These are phyloP conservation scores for Telfairia occidentalis DNA, from an alignment of 331 rosid species.

Conservation along the genomic window DNA sequence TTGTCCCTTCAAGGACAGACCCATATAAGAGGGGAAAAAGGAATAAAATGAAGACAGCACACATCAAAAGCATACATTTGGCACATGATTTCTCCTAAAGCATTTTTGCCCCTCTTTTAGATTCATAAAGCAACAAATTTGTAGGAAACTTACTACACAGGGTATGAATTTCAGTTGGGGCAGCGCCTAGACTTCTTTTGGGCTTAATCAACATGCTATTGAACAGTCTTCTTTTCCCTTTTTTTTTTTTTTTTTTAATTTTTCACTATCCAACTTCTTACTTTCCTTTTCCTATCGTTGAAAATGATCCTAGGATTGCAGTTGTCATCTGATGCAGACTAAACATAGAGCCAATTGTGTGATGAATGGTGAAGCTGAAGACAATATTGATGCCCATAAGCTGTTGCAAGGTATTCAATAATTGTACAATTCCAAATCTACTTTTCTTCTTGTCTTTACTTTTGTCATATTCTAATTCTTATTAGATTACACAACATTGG, in stretches of 20 bases:
- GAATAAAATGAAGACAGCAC: neutral
- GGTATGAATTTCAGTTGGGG: neutral
- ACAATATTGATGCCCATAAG: conserved; percentile 4
- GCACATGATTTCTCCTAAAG: conserved; percentile 5
- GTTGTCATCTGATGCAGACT: neutral
- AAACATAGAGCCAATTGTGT: neutral
- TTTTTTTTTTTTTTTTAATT: neutral
- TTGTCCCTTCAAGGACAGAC: conserved; percentile 8
- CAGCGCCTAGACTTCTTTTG: neutral
- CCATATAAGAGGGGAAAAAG: neutral
- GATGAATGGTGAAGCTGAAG: neutral
- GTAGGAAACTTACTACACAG: neutral
- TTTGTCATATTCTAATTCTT: conserved; percentile 5
- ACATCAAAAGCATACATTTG: neutral
- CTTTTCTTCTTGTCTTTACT: neutral
- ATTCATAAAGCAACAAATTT: neutral
- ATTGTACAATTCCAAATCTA: conserved; percentile 1
- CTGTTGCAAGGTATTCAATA: conserved; percentile 5
- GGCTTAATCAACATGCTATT: neutral
- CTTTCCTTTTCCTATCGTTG: neutral
- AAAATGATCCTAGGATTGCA: neutral
- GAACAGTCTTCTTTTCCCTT: neutral
- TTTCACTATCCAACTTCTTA: neutral
- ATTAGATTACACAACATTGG: neutral
- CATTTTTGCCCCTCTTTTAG: neutral